A percentile compares a stretch with the other conserved stretches of the same genome.
Conservation (phyloP, 2,329 filamentous ascomycete species). For the Aspergillus spinulosporus region DNA sequence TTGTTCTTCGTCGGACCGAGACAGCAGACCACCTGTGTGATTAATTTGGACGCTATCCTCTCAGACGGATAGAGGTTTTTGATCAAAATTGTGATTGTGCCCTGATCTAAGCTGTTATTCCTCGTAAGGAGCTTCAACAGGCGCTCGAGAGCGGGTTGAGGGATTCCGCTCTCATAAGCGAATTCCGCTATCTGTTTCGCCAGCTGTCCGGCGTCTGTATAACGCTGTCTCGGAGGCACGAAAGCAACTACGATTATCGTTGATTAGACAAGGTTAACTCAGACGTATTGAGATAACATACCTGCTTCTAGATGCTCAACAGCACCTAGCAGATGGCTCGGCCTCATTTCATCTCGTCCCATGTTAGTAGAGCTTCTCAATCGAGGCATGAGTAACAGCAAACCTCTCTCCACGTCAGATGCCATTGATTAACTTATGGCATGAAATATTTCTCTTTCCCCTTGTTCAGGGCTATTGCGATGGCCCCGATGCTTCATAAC, state of each 20-base stretch:
- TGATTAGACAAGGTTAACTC: not conserved
- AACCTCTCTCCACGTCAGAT: slow-evolving; percentile 22
- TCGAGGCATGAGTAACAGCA: not conserved
- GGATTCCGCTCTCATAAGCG: slow-evolving; percentile 68
- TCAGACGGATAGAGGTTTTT: slow-evolving; percentile 75
- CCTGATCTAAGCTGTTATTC: slow-evolving; percentile 72
- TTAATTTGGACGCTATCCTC: slow-evolving; percentile 59
- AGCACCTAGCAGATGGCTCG: slow-evolving; percentile 33
- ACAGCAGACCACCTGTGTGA: slow-evolving; percentile 67
- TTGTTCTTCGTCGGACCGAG: slow-evolving; percentile 76
- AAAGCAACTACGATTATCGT: slow-evolving; percentile 32
- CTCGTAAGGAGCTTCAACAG: slow-evolving; percentile 67
- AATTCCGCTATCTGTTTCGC: slow-evolving; percentile 64
- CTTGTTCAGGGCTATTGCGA: not conserved
- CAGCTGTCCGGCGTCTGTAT: slow-evolving; percentile 61
- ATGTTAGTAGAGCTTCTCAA: slow-evolving; percentile 6
- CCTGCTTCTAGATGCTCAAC: slow-evolving; percentile 41
- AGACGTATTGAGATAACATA: slow-evolving; percentile 19
- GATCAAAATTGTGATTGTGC: slow-evolving; percentile 66
- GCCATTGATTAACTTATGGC: slow-evolving; percentile 19
- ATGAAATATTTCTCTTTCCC: too few relatives aligned
- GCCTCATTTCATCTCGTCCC: slow-evolving; percentile 17
- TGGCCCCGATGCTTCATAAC: not conserved
- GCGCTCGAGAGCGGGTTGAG: slow-evolving; percentile 58
- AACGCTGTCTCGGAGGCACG: slow-evolving; percentile 65